Evolutionary conservation across 2,329 filamentous ascomycete species (phyloP).

Genomic region (Alternaria burnsii): DNA sequence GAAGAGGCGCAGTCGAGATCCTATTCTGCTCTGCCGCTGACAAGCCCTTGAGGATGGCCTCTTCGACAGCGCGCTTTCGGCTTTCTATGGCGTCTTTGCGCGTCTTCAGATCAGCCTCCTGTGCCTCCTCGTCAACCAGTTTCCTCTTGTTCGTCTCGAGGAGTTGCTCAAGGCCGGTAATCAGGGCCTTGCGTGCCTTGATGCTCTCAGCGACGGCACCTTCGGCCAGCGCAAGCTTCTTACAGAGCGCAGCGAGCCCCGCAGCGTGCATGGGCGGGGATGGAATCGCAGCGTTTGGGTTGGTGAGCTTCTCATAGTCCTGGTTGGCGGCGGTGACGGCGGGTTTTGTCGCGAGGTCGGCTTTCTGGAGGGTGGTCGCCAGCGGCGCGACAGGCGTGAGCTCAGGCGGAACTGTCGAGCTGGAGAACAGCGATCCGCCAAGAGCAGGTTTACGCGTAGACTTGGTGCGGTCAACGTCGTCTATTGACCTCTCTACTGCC

Average conservation of each 20-base stretch:
- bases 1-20: slow-evolving; percentile 52
- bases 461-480: slow-evolving; percentile 68
- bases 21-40: slow-evolving; percentile 66
- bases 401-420: slow-evolving; percentile 73
- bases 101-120: slow-evolving; percentile 69
- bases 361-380: slow-evolving; percentile 77
- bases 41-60: slow-evolving; percentile 86
- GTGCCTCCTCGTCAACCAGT: slow-evolving; percentile 73
- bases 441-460: slow-evolving; percentile 64
- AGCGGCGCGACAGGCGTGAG: slow-evolving; percentile 77
- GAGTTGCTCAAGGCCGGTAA: slow-evolving; percentile 82
- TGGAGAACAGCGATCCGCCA: slow-evolving; percentile 76
- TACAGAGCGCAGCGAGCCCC: slow-evolving; percentile 86
- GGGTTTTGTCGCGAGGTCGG: slow-evolving; percentile 72
- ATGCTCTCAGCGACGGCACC: slow-evolving; percentile 88
- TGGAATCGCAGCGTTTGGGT: slow-evolving; percentile 72
- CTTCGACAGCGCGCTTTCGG: slow-evolving; percentile 88
- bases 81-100: slow-evolving; percentile 77
- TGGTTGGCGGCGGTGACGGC: slow-evolving; percentile 74
- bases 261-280: slow-evolving; percentile 92
- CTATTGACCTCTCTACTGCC: slow-evolving; percentile 79
- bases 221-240: slow-evolving; percentile 86
- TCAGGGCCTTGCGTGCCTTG: slow-evolving; percentile 79
- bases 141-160: slow-evolving; percentile 76
- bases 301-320: slow-evolving; percentile 85